Evolutionary conservation across 2,329 filamentous ascomycete species (phyloP), one percentile per base, ranked within the genome.

Genomic region (Fusarium tjaetaba): DNA sequence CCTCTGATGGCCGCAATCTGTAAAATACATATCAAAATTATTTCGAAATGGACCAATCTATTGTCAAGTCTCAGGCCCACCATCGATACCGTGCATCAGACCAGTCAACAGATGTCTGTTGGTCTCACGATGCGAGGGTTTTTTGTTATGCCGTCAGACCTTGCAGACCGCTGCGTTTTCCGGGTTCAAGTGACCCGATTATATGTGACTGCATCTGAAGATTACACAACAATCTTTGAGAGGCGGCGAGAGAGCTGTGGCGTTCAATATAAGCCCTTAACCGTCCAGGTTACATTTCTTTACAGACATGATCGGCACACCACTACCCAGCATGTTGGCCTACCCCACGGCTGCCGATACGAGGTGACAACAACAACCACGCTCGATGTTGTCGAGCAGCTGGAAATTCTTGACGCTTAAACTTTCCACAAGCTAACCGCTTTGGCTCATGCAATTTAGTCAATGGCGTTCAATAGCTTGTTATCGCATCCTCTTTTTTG

Each of bases 1-100:
- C 74, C 65, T 53, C 52, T 69, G 58, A 67, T 64, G 68, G 70
- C 72, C 74, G 68, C 75, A 73, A 55, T 74, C 75, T 78, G 77
- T 78, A 78, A 78, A 74, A 77, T 78, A 78, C 72, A 76, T 71
- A 68, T 65, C 76, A 76, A 75, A 67, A 65, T 53, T 72, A 62
- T 68, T 69, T 56, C 68, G 52, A 69, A 63, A 64, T 69, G 72
- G 65, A 65, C 55, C 71, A 73, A 68, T 76, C 53, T 56, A 66
- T 69, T 72, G 22, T 28, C 59, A 67, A 63, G 43, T 63, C n/a
- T 51, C 53, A 51, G 60, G 42, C 49, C 62, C 67, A 73, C 59
- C 55, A 36, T 26, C 62, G 42, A 72, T 30, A 36, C 39, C 59
- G 61, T 68, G 63, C 62, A 70, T 42, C 43, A 61, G 57, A 49